phyloP scores from a whole-genome alignment of 768 basidiomycete species.

The Clitopilus passeckerianus region DNA sequence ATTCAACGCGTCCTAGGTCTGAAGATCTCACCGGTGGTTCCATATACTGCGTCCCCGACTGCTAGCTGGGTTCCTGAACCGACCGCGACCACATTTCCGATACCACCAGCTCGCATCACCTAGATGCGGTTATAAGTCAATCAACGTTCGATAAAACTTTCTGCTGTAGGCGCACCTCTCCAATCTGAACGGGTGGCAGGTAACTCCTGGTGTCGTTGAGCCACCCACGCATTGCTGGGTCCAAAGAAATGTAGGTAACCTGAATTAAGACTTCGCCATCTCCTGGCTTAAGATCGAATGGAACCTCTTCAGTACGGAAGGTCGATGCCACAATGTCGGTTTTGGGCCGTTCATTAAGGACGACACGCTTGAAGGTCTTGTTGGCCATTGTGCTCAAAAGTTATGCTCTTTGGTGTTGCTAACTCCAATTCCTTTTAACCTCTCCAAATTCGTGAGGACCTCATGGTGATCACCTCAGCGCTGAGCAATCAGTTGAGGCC shows the following conservation, averaged over 20 bases:
- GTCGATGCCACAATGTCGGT: constrained; percentile 68
- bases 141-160: not conserved
- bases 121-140: constrained; percentile 10
- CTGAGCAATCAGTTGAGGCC: not conserved
- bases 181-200: constrained; percentile 65
- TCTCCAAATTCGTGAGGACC: not conserved
- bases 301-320: constrained; percentile 56
- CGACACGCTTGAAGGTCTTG: constrained; percentile 54
- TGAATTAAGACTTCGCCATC: constrained; percentile 62
- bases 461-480: not conserved
- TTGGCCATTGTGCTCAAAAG: not conserved
- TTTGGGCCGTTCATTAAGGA: constrained; percentile 71
- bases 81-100: constrained; percentile 61
- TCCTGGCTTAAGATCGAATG: constrained; percentile 50
- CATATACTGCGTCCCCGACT: constrained; percentile 68
- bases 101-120: constrained; percentile 69
- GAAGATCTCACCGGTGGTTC: constrained; percentile 46
- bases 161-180: constrained; percentile 34
- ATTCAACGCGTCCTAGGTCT: not conserved
- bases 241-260: constrained; percentile 74
- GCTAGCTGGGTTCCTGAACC: constrained; percentile 50
- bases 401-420: not conserved
- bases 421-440: not conserved
- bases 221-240: constrained; percentile 89
- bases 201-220: constrained; percentile 71